These are phyloP conservation scores for Erythrobasidium hasegawianum DNA, from an alignment of 1,284 basidiomycete species.

Conservation along the genomic window DNA sequence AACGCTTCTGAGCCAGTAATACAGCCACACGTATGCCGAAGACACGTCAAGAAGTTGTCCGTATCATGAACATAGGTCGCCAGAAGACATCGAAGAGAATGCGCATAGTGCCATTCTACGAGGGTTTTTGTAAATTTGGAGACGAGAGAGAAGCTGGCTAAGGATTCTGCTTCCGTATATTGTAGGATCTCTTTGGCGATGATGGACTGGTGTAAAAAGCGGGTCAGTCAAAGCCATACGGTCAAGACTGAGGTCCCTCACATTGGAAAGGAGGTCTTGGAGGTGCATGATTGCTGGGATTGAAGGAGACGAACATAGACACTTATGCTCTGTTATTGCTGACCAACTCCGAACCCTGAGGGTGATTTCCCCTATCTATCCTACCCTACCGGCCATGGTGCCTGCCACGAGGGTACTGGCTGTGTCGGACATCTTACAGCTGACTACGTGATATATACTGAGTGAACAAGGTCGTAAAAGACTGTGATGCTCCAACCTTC, in stretches of 20 bases:
- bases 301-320: no score
- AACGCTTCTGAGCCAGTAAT: slow-evolving; percentile 20
- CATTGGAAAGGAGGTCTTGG: neutral
- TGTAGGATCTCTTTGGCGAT: slow-evolving; percentile 7
- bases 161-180: slow-evolving; percentile 14
- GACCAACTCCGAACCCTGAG: no score
- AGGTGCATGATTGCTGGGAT: neutral
- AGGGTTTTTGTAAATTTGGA: neutral
- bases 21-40: slow-evolving; percentile 13
- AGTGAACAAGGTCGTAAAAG: no score
- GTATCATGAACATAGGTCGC: slow-evolving; percentile 19
- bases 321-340: no score
- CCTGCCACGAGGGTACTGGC: no score
- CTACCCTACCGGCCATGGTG: no score
- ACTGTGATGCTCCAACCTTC: no score
- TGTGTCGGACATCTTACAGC: no score
- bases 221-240: no score
- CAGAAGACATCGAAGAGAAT: slow-evolving; percentile 6
- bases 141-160: slow-evolving; percentile 6
- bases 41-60: slow-evolving; percentile 11
- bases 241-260: no score
- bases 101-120: slow-evolving; percentile 24
- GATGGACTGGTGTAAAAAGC: neutral
- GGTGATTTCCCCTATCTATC: no score
- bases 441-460: no score